A percentile compares a stretch with the other conserved stretches of the same genome.
Evolutionary conservation across 768 basidiomycete genomes (phyloP).

Genomic region (Mycena pura): DNA sequence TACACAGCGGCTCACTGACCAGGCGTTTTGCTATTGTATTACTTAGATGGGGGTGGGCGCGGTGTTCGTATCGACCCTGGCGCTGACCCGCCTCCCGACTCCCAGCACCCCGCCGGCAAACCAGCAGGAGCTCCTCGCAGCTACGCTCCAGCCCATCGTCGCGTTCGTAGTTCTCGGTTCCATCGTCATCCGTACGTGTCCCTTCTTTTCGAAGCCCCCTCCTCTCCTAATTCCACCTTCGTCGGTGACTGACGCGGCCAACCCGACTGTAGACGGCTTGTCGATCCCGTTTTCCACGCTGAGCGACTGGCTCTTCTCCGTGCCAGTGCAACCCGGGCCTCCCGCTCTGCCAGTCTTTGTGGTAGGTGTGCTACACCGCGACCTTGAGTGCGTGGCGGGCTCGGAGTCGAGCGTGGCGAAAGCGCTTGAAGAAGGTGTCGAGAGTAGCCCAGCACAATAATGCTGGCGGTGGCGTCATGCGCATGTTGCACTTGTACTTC

Average conservation of each 20-base stretch:
- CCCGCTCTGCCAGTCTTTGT: too few relatives aligned
- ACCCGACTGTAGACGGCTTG: slow-evolving; percentile 59
- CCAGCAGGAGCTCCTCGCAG: slow-evolving; percentile 75
- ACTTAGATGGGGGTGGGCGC: slow-evolving; percentile 90
- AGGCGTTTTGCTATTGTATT: not conserved
- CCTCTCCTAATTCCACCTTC: too few relatives aligned
- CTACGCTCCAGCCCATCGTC: slow-evolving; percentile 80
- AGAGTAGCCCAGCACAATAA: too few relatives aligned
- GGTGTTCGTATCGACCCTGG: slow-evolving; percentile 84
- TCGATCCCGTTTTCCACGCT: slow-evolving; percentile 73
- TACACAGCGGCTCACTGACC: not conserved
- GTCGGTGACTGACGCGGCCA: not conserved
- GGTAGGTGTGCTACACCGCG: too few relatives aligned
- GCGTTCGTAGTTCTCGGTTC: slow-evolving; percentile 88
- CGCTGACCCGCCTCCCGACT: slow-evolving; percentile 63
- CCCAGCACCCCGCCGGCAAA: slow-evolving; percentile 66
- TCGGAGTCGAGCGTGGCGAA: too few relatives aligned
- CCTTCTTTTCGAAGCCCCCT: not conserved
- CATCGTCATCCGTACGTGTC: slow-evolving; percentile 75
- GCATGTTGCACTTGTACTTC: too few relatives aligned
- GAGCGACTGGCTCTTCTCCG: slow-evolving; percentile 56
- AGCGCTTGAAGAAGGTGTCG: too few relatives aligned
- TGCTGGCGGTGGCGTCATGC: too few relatives aligned
- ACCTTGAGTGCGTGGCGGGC: too few relatives aligned
- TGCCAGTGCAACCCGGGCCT: slow-evolving; percentile 35